These are phyloP conservation scores for Stagonosporopsis tanaceti DNA, from an alignment of 2,329 filamentous ascomycete genomes.

Conservation along the genomic window DNA sequence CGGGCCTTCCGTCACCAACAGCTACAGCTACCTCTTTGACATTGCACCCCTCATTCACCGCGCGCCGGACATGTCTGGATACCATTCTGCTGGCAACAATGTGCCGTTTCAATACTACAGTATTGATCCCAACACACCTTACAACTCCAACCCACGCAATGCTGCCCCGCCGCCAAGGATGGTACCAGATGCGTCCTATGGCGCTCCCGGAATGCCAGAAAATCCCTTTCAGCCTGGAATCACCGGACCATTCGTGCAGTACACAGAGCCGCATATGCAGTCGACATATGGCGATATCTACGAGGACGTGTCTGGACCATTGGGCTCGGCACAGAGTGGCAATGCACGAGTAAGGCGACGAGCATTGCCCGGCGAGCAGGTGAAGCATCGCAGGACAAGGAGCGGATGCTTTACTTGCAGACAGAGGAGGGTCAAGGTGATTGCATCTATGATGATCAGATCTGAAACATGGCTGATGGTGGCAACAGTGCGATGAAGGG, in stretches of 20 bases:
- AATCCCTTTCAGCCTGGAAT: slow-evolving; percentile 43
- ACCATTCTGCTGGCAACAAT: slow-evolving; percentile 45
- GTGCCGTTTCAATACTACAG: slow-evolving; percentile 49
- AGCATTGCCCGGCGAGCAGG: slow-evolving; percentile 65
- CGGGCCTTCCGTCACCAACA: slow-evolving; percentile 38
- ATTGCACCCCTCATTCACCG: slow-evolving; percentile 27
- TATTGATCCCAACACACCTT: slow-evolving; percentile 37
- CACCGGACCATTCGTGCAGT: slow-evolving; percentile 42
- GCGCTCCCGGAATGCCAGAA: slow-evolving; percentile 37
- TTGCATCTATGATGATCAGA: slow-evolving; percentile 6
- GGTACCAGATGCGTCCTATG: slow-evolving; percentile 39
- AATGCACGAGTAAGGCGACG: slow-evolving; percentile 43
- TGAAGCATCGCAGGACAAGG: slow-evolving; percentile 91
- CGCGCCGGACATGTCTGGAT: slow-evolving; percentile 47
- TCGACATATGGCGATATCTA: slow-evolving; percentile 47
- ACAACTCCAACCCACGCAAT: slow-evolving; percentile 35
- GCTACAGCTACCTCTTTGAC: slow-evolving; percentile 28
- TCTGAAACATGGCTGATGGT: slow-evolving; percentile 23
- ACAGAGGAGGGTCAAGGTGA: slow-evolving; percentile 80
- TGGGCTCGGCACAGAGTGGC: slow-evolving; percentile 38
- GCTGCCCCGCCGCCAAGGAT: slow-evolving; percentile 32
- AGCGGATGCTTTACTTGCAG: slow-evolving; percentile 95
- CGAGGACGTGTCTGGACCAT: slow-evolving; percentile 41
- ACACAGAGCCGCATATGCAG: slow-evolving; percentile 42
- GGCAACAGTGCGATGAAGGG: slow-evolving; percentile 81